Evolutionary conservation across 2,329 filamentous ascomycete species (phyloP).

Genomic region (Cytospora leucostoma): DNA sequence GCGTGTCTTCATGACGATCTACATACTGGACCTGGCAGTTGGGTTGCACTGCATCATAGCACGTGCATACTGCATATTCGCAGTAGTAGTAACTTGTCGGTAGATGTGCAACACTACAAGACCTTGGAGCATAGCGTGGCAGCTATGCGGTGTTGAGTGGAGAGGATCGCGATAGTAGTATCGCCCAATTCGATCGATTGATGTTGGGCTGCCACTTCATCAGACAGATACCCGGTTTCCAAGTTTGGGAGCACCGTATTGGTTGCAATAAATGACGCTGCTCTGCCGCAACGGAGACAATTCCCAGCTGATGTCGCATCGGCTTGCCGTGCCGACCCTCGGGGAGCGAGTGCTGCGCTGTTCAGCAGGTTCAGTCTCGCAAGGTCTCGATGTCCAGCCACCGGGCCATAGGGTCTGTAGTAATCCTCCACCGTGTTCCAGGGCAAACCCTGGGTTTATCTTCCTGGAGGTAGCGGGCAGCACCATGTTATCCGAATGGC

Average conservation of each 20-base stretch:
- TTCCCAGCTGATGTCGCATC: background rate
- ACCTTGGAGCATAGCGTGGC: background rate
- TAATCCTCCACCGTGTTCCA: background rate
- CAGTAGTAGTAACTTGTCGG: background rate
- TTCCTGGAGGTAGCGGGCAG: background rate
- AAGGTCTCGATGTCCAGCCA: background rate
- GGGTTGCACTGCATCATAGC: background rate
- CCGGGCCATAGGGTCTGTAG: background rate
- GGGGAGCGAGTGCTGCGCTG: background rate
- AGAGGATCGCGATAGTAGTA: background rate
- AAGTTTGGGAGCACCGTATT: background rate
- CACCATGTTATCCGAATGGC: background rate
- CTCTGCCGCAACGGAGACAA: background rate
- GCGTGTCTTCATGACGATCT: background rate
- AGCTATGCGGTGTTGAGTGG: background rate
- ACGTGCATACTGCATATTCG: conserved; percentile 2
- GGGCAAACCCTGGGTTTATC: background rate
- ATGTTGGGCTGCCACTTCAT: background rate
- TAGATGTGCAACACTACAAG: background rate
- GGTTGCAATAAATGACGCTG: background rate
- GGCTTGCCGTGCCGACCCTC: no score
- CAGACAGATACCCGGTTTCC: background rate
- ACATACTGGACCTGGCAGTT: conserved; percentile 1
- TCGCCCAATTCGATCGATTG: background rate
- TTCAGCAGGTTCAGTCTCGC: background rate